Conservation (phyloP, 495 filamentous ascomycete genomes). For the Parachaetomium inaequale region DNA sequence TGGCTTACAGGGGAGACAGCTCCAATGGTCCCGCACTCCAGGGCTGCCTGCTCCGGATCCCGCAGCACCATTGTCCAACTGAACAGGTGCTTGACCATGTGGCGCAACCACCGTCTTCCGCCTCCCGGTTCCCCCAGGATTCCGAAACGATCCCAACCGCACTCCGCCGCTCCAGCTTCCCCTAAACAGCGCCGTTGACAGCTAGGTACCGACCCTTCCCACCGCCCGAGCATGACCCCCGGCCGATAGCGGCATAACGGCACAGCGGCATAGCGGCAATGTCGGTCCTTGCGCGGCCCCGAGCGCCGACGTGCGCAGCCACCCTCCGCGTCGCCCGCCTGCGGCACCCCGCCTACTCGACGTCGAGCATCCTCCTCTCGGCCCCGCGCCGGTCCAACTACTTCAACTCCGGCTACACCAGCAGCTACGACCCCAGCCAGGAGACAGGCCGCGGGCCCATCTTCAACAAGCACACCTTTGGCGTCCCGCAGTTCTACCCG, state of each 20-base stretch:
- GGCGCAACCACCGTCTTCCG: not conserved
- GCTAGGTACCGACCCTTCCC: not conserved
- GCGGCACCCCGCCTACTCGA: conserved; percentile 33
- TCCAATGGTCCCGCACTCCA: not conserved
- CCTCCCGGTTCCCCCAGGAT: not conserved
- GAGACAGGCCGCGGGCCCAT: conserved; percentile 48
- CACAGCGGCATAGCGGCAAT: too few species aligned
- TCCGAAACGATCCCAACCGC: conserved; percentile 5
- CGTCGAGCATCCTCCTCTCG: conserved; percentile 25
- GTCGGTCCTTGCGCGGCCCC: conserved; percentile 34
- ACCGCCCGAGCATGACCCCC: conserved; percentile 16
- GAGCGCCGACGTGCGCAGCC: conserved; percentile 18
- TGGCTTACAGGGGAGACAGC: not conserved
- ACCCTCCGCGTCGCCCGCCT: conserved; percentile 15
- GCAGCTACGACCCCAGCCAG: conserved; percentile 68
- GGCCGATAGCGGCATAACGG: too few species aligned
- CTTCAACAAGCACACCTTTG: conserved; percentile 47
- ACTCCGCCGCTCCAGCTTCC: conserved; percentile 5
- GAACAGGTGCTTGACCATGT: not conserved
- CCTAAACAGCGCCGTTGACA: not conserved
- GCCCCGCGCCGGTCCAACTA: conserved; percentile 35
- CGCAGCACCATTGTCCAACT: not conserved
- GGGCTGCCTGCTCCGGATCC: not conserved
- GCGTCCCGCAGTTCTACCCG: conserved; percentile 73
- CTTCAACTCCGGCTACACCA: conserved; percentile 57